Base-by-base conservation (phyloP, 164 flowering plant genomes). In the Hamamelis virginiana region DNA sequence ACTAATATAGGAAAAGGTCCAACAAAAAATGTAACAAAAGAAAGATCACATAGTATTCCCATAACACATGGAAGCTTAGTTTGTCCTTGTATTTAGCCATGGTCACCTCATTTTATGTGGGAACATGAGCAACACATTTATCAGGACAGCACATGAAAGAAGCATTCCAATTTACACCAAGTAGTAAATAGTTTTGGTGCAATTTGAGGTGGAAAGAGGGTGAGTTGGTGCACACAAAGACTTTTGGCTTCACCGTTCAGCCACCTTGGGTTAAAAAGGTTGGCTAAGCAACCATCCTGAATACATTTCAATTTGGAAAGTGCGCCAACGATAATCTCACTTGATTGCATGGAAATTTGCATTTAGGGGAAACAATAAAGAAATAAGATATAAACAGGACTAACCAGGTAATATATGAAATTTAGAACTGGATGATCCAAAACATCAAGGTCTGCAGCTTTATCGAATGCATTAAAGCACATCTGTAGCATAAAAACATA, bases 391-490 rank as follows among this genome's bases (percentile, higher is more conserved):
- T 15, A 23, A 23, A 8, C 14, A 71, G 62, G 57, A 69, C 87
- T 73, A 81, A 94, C 98, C 91, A 91, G 68, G 76, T 90, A 94
- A 69, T 88, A 94, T 12, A 87, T 75, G 57, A 94, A 86, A 83
- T 89, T 92, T 38, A 91, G 83, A 75, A 94, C 65, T 19, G 98
- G 97, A 76, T 94, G 98, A 67, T 89, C 82, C 84, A 92, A 60
- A 67, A 92, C 91, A 78, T 94, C 98, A 71, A 94, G 91, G 73
- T 89, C 75, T 8, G 97, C 97, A 63, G 87, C 97, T 76, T 82
- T 72, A 71, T 94, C 94, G 67, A 94, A 89, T 57, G 96, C 98
- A 82, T 86, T 78, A 69, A 92, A 86, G 83, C 90, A 89, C 91
- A 90, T 81, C 98, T 91, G 86, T 14, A 59, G 38, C 18, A 70